These are phyloP conservation scores for Tylopilus subfusipes DNA, from an alignment of 768 basidiomycete species.

Conservation along the genomic window DNA sequence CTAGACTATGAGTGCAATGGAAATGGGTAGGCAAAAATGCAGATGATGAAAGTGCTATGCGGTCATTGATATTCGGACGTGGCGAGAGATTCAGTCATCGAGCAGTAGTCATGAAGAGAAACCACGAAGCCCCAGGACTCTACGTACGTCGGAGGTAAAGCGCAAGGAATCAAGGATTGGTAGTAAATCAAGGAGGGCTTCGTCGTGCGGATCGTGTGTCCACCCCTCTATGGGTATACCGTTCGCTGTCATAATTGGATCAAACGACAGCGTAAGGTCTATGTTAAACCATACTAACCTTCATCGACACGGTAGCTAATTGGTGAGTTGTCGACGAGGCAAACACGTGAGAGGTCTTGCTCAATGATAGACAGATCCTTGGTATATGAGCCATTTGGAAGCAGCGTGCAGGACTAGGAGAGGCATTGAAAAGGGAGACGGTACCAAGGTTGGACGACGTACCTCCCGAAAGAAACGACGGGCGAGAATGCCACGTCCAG, in stretches of 20 bases:
- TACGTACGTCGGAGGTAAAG: conserved; percentile 93
- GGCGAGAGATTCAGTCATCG: conserved; percentile 4
- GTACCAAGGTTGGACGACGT: conserved; percentile 28
- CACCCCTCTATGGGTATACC: conserved; percentile 99
- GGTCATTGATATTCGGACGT: conserved; percentile 12
- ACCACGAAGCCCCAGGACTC: conserved; percentile 76
- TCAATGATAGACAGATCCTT: conserved; percentile 91
- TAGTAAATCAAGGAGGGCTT: conserved; percentile 91
- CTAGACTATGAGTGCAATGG: too few species aligned
- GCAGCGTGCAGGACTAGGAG: conserved; percentile 81
- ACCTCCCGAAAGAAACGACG: conserved; percentile 92
- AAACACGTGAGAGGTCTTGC: conserved; percentile 85
- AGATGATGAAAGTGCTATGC: conserved; percentile 22
- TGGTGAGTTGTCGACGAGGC: conserved; percentile 95
- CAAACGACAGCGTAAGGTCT: background rate
- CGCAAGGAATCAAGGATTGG: conserved; percentile 94
- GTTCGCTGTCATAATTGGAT: conserved; percentile 59
- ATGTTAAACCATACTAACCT: conserved; percentile 49
- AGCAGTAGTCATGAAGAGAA: conserved; percentile 36
- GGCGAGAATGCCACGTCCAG: conserved; percentile 83
- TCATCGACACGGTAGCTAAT: conserved; percentile 89
- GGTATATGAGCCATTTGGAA: conserved; percentile 90
- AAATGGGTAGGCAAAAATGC: conserved; percentile 13
- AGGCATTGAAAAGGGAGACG: background rate
- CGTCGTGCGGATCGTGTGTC: conserved; percentile 96